Evolutionary conservation across 2,329 filamentous ascomycete species (phyloP), one percentile per base, ranked within the genome.

Genomic region (Fusarium tricinctum): DNA sequence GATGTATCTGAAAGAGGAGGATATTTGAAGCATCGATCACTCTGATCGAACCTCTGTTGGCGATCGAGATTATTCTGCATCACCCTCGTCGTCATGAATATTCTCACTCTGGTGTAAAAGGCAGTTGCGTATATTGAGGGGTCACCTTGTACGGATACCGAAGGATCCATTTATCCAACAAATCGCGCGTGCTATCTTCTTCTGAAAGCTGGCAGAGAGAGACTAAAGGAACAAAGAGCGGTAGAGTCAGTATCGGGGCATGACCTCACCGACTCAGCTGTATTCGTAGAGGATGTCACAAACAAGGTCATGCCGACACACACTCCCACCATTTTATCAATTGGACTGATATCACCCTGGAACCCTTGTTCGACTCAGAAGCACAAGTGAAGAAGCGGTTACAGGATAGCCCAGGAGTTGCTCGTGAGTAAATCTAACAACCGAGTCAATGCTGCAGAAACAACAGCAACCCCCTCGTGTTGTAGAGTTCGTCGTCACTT

Each of bases 251-350:
- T 63, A 47, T 58, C 15, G 39, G 43, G 26, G 42, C 48, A 68
- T 69, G 51, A 69, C 52, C 66, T 69, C 61, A 63, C 56, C 44
- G 61, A 54, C 61, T 54, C 43, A 38, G 32, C 28, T 66, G 46
- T 30, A 30, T 30, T 10, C 28, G 28, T 42, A 54, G 49, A 56
- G 55, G 51, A 54, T 52, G 66, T 47, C 57, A 62, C 55, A 50
- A 59, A 19, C 23, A 56, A 50, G 49, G 49, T 61, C 66, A 69
- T 22, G 60, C 35, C 38, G 26, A 46, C 35, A 52, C 58, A 43
- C 48, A 42, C 40, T 32, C 17, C 45, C 47, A 50, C 45, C 44
- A 17, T 43, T 66, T 26, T 28, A 44, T 14, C 20, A 26, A 51
- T 58, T 32, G 47, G 33, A 48, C 44, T 56, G 50, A 47, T 62